Evolutionary conservation across 345 rosid genomes (phyloP).

Genomic region (Hibiscus syriacus): DNA sequence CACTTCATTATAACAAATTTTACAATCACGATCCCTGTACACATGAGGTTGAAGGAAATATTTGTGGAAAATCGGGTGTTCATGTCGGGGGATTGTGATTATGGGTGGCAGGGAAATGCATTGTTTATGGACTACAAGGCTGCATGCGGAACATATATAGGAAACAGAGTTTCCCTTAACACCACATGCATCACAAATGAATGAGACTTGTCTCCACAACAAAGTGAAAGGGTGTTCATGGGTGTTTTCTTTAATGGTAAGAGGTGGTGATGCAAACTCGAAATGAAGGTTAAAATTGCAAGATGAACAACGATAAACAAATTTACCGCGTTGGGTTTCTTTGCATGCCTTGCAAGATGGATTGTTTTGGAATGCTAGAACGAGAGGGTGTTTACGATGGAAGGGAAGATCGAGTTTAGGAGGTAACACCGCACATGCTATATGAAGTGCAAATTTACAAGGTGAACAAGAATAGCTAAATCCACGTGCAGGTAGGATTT

Average conservation of each 20-base stretch:
- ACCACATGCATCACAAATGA: not conserved
- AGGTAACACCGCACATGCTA: not conserved
- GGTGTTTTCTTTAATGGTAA: not conserved
- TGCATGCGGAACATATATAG: not conserved
- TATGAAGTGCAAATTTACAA: not conserved
- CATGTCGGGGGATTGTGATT: not conserved
- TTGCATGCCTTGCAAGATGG: not conserved
- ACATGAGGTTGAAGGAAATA: not conserved
- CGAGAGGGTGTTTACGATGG: not conserved
- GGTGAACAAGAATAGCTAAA: not conserved
- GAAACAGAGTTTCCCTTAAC: not conserved
- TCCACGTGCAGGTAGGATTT: not conserved
- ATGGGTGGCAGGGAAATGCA: not conserved
- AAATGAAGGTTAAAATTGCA: not conserved
- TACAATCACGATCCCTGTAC: not conserved
- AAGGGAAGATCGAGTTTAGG: not conserved
- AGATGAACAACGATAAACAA: not conserved
- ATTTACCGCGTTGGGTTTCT: not conserved
- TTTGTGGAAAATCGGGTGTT: not conserved
- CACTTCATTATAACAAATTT: not conserved
- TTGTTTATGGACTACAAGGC: not conserved
- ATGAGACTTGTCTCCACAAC: not conserved
- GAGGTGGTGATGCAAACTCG: not conserved
- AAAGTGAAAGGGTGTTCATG: not conserved
- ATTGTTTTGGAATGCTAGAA: not conserved